Evolutionary conservation across 768 basidiomycete genomes (phyloP), one percentile per base, ranked within the genome.

Genomic region (Scleroderma bovista): DNA sequence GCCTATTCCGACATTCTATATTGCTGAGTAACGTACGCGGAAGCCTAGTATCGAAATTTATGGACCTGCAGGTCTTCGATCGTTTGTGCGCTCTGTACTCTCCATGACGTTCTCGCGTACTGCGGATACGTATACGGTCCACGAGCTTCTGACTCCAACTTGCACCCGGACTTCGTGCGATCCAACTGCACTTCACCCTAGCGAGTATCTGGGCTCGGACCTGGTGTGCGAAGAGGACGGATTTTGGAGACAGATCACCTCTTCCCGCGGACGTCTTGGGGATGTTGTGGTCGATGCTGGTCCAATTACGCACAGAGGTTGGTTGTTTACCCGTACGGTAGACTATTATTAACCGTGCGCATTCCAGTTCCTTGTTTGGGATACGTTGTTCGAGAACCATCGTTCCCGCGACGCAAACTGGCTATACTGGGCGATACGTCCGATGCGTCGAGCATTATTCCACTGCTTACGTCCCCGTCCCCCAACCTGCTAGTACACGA

Each of bases 401-500:
- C 61, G 4, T 65, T 47, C 19, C 72, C 72, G 40, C 72, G 58
- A 16, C 77, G 88, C 44, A 86, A 85, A 60, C 63, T 93, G 37
- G 84, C 84, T 22, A 75, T 92, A 41, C 73, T 92, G 5, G 91
- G 91, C 0, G 89, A 93, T 60, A 90, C 88, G 1, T 79, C 69
- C 54, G 83, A 92, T 58, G 75, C 83, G 0, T 75, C 77, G 23
- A 59, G 71, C 1, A 76, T 88, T 44, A 66, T 76, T n/a, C 79
- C 80, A 10, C 75, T 88, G 20, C 78, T 78, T 63, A 57, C 57
- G 40, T 60, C 67, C 23, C 72, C 79, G 41, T 60, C 75, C 3
- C 75, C 77, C 20, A 79, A 83, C 24, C 72, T 93, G n/a, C 74
- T 93, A 17, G 72, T 93, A n/a, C 92, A 93, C 64, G 91, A 93